Evolutionary conservation across 2,329 filamentous ascomycete species (phyloP).

Genomic region (Fusarium tjaetaba): DNA sequence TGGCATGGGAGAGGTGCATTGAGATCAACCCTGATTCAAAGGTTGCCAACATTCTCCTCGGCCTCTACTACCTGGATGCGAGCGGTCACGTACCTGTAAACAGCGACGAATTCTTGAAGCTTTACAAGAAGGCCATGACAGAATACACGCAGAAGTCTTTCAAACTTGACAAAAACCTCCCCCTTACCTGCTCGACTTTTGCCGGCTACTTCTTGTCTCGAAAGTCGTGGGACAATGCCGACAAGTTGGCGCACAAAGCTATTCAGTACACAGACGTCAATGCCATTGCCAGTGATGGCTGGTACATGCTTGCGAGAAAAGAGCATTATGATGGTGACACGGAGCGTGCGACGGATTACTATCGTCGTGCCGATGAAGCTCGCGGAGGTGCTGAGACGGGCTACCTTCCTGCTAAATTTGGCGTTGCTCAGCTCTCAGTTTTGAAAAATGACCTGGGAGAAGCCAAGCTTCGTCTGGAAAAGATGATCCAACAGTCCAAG

Average conservation of each 20-base stretch:
- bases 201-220: slow-evolving; percentile 88
- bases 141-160: slow-evolving; percentile 94
- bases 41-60: slow-evolving; percentile 88
- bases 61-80: slow-evolving; percentile 87
- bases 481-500: slow-evolving; percentile 88
- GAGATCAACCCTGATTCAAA: slow-evolving; percentile 87
- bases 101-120: slow-evolving; percentile 82
- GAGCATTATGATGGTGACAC: slow-evolving; percentile 84
- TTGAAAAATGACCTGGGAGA: slow-evolving; percentile 86
- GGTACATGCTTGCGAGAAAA: slow-evolving; percentile 93
- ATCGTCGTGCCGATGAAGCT: slow-evolving; percentile 89
- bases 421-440: slow-evolving; percentile 88
- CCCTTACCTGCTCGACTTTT: slow-evolving; percentile 90
- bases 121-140: slow-evolving; percentile 95
- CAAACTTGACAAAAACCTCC: slow-evolving; percentile 90
- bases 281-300: slow-evolving; percentile 95
- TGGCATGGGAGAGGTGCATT: slow-evolving; percentile 87
- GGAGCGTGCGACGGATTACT: slow-evolving; percentile 83
- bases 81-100: slow-evolving; percentile 85
- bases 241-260: slow-evolving; percentile 87
- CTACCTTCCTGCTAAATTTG: slow-evolving; percentile 94
- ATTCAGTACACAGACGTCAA: slow-evolving; percentile 97
- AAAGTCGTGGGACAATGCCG: slow-evolving; percentile 82
- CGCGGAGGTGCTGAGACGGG: slow-evolving; percentile 91
- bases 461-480: slow-evolving; percentile 92